Evolutionary conservation across 176 grass and related monocot species (phyloP).

Genomic region (Phyllostachys edulis): DNA sequence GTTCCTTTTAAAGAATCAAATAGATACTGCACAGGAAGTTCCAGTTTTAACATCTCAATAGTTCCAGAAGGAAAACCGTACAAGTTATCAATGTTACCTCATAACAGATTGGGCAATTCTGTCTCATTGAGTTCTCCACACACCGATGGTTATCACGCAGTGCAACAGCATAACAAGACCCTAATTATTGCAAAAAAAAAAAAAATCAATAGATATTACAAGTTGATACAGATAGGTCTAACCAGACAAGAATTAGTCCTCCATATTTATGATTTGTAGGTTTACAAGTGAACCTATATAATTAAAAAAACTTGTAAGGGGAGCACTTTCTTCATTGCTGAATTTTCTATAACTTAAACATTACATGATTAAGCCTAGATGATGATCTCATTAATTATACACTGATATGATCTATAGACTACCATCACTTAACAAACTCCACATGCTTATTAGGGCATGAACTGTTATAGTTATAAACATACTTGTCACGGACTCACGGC

Average conservation of each 20-base stretch:
- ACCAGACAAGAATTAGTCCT: background rate
- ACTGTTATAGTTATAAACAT: background rate
- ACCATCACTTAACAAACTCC: background rate
- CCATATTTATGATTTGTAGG: background rate
- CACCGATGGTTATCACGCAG: constrained; percentile 80
- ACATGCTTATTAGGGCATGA: background rate
- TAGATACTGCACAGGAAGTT: constrained; percentile 72
- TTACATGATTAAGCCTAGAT: background rate
- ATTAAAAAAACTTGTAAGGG: background rate
- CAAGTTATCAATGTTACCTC: constrained; percentile 53
- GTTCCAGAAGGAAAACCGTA: constrained; percentile 30
- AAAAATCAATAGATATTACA: background rate
- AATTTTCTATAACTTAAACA: background rate
- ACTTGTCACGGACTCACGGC: too few relatives aligned
- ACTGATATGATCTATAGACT: background rate
- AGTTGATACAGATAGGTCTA: background rate
- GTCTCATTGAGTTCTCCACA: constrained; percentile 96
- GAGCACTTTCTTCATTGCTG: background rate
- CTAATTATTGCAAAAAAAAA: constrained; percentile 46
- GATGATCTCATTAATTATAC: background rate
- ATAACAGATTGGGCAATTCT: constrained; percentile 92
- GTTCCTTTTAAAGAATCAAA: constrained; percentile 94
- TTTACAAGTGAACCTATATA: background rate
- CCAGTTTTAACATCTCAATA: constrained; percentile 15
- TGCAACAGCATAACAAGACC: constrained; percentile 69